Evolutionary conservation across 2,329 filamentous ascomycete species (phyloP), one percentile per base, ranked within the genome.

Genomic region (Pestalotiopsis fici): DNA sequence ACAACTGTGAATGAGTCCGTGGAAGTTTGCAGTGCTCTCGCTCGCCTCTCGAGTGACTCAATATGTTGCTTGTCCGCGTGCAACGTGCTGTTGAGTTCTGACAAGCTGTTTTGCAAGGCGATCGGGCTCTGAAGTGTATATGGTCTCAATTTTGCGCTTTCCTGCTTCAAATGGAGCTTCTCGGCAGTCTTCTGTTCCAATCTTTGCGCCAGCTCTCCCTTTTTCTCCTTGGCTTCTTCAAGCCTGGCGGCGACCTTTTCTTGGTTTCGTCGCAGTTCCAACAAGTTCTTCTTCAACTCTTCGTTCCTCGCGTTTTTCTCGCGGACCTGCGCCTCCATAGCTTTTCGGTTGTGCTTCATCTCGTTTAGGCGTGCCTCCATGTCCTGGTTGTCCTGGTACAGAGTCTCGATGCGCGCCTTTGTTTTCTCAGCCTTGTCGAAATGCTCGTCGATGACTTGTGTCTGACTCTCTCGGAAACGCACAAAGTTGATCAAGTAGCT

Each of bases 401-500:
- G 84, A 23, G 91, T 87, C 80, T 98, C 95, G 75, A 98, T 98
- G 69, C 92, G 90, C 64, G 91, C 85, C 81, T 97, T 98, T 1
- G 93, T 95, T 68, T 88, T 89, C 80, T 98, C 94, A 13, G 93
- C 89, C 74, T 93, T 95, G 83, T 97, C 96, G 83, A 96, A 96
- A 81, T 98, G 93, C 78, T 97, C 90, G 78, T 98, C 95, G 71
- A 98, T 97, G 35, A 96, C 90, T 50, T 85, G 84, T 1, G 94
- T 97, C 80, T 98, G 95, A 69, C 92, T 94, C 82, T 98, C 95
- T 74, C 96, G 92, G 82, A 98, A 99, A 65, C 96, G 91, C 72
- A 98, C 95, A 80, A 99, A 99, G 82, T 99, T 99, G 84, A 99
- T 99, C 71, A 98, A 88, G 80, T 98, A 98, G 71, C 93, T 97